Evolutionary conservation across 495 filamentous ascomycete species (phyloP), one percentile per base, ranked within the genome.

Genomic region (Penicillium herquei): DNA sequence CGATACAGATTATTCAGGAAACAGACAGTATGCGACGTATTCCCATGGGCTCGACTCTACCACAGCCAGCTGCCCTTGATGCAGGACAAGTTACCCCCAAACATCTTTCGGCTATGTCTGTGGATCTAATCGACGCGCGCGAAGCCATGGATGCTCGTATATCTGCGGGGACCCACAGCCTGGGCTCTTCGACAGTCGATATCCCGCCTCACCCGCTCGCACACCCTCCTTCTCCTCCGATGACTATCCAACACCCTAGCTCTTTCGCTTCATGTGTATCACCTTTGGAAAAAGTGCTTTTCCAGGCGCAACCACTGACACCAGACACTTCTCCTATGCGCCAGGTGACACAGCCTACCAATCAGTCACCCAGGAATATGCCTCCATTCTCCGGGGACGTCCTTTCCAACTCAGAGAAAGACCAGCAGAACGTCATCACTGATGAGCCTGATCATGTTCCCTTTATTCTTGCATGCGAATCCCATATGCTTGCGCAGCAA

Each of bases 401-500:
- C 7, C 67, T 76, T 31, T 68, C 66, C 17, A 70, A 67, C 41
- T 74, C 73, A 10, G 74, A 77, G 59, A 60, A 55, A n/a, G 49
- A 66, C 17, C 63, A 51, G 39, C 48, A 52, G 7, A 32, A 54
- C n/a, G 34, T 61, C 32, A 56, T 53, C 31, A 30, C 45, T 10
- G 10, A 43, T 42, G 54, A 47, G 12, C 52, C 56, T n/a, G 64
- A 70, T 13, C 95, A 99, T 75, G 71, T 98, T 13, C 93, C 95
- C 2, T 99, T 98, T 66, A 83, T 96, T 41, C 83, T 98, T 14
- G 88, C 92, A 0, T 96, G 94, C 59, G 91, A 95, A 68, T 94
- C 92, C 10, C 88, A 92, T 50, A 75, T 89, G 17, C 79, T 99
- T 39, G 94, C 95, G 7, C 89, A 98, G 69, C 95, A 98, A 69